Evolutionary conservation across 495 filamentous ascomycete species (phyloP).

Genomic region (Penicillium simplicissimum): DNA sequence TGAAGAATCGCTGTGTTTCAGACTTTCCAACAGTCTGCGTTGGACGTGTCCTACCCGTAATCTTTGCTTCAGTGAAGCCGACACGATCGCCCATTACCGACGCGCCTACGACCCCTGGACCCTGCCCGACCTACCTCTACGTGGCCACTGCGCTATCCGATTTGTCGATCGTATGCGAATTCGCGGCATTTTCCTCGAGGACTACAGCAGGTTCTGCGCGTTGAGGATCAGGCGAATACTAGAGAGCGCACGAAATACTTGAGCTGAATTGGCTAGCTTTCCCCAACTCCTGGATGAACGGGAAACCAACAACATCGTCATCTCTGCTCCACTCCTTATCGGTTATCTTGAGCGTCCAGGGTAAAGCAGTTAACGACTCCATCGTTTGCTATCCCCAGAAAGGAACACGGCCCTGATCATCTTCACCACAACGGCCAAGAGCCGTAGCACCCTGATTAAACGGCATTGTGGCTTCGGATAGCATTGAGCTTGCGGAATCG

Average conservation of each 20-base stretch:
- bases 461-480: conserved; percentile 33
- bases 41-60: conserved; percentile 2
- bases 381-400: not conserved
- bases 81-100: not conserved
- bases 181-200: not conserved
- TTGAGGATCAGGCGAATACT: not conserved
- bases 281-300: conserved; percentile 18
- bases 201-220: not conserved
- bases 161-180: conserved; percentile 13
- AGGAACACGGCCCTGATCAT: not conserved
- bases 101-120: conserved; percentile 8
- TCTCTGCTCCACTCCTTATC: conserved; percentile 16
- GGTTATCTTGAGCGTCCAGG: conserved; percentile 20
- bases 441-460: conserved; percentile 4
- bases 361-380: not conserved
- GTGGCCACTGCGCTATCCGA: conserved; percentile 18
- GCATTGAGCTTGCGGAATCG: conserved; percentile 26
- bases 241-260: not conserved
- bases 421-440: not conserved
- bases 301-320: conserved; percentile 3
- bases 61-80: not conserved
- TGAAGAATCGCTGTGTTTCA: not conserved
- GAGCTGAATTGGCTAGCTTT: not conserved
- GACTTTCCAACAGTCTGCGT: not conserved
- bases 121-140: conserved; percentile 11